Base-by-base conservation (phyloP, 352 stramenopile species). In the Blastocystis sp. region DNA sequence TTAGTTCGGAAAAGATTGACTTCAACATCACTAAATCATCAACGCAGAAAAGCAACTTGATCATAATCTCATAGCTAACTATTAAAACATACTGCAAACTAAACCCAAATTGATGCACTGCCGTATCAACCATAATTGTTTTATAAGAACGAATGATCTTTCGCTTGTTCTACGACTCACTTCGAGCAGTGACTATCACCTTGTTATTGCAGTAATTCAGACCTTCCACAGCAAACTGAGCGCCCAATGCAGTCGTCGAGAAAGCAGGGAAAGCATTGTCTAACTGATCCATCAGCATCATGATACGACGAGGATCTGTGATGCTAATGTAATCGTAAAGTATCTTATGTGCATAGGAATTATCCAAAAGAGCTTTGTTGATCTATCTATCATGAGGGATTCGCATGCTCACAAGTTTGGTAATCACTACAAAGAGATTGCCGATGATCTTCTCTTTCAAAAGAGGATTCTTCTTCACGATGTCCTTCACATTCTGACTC, bases 141-240 rank as follows among this genome's bases (percentile, higher is more conserved):
- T 85, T 85, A 30, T 85, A 85, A 18, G 73, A 85, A 13, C 68
- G 59, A 16, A 85, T 68, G 50, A 85, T 85, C 47, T 65, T 64
- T 53, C 63, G 59, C 47, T 85, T 85, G 56, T 85, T 85, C 73
- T 85, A 85, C 45, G 8, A n/a, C 16, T 66, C 20, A 66, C 3
- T 5, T 7, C 26, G 8, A 13, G 9, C 4, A 30, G 20, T 26
- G 11, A 9, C n/a, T 5, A 11, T 2, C 18, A 68, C 73, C 73
- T 85, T 85, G 56, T 85, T 85, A 55, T 45, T 85, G 56, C 73
- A 85, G 26, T 85, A 85, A 37, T 85, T 85, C 54, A 85, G 73
- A 43, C 47, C 73, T 43, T 85, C 73, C 18, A 89, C 56, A 18
- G 56, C 56, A 9, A 45, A 59, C 20, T 78, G 62, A 13, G 56